Evolutionary conservation across 768 basidiomycete species (phyloP).

Genomic region (Boletus rufocinnamomeus): DNA sequence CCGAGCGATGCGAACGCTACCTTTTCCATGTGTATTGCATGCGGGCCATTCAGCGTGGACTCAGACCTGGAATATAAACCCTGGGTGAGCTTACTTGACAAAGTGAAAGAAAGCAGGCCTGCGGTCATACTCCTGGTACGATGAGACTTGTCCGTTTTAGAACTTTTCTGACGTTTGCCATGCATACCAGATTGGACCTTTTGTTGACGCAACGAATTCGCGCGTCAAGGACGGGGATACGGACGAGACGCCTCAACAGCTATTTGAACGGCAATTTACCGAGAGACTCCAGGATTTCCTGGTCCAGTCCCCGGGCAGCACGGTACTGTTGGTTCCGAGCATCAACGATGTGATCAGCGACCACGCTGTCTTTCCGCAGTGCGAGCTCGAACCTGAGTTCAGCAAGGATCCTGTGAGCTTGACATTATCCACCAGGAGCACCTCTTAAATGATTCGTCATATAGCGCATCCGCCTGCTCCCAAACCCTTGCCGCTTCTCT

Average conservation of each 20-base stretch:
- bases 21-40: constrained; percentile 70
- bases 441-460: neutral
- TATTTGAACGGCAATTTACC: constrained; percentile 70
- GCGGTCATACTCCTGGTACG: constrained; percentile 76
- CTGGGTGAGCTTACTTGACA: constrained; percentile 62
- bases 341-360: constrained; percentile 76
- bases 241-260: constrained; percentile 57
- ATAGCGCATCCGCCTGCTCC: constrained; percentile 76
- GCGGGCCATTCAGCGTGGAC: constrained; percentile 87
- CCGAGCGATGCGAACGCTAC: constrained; percentile 39
- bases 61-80: constrained; percentile 74
- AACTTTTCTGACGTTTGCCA: neutral
- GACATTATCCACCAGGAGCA: neutral
- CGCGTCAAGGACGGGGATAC: constrained; percentile 74
- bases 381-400: constrained; percentile 50
- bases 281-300: constrained; percentile 59
- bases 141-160: neutral
- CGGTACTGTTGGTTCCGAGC: constrained; percentile 79
- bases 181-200: constrained; percentile 78
- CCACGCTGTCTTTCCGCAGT: constrained; percentile 87
- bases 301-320: constrained; percentile 62
- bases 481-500: constrained; percentile 86
- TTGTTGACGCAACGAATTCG: constrained; percentile 78
- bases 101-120: constrained; percentile 65
- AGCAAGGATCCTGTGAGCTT: constrained; percentile 53